These are phyloP conservation scores for Talaromyces sp. DNA, from an alignment of 2,329 filamentous ascomycete species.

Conservation along the genomic window DNA sequence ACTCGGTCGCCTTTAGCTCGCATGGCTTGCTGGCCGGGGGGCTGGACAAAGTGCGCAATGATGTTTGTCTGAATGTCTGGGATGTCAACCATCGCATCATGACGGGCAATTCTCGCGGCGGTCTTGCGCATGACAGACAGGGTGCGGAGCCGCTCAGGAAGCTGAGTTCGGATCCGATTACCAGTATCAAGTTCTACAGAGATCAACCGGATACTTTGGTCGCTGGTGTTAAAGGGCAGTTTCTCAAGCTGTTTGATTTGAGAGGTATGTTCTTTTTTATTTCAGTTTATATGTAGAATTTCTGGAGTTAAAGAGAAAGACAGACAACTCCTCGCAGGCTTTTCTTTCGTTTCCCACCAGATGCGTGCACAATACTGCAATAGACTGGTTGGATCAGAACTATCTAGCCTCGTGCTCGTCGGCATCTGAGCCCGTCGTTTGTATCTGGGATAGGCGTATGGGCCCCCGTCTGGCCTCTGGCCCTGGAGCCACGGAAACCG, in stretches of 20 bases:
- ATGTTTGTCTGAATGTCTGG: slow-evolving; percentile 61
- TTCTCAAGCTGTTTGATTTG: slow-evolving; percentile 58
- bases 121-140: slow-evolving; percentile 21
- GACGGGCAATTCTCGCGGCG: slow-evolving; percentile 26
- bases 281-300: background rate
- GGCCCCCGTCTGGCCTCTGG: slow-evolving; percentile 33
- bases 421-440: slow-evolving; percentile 52
- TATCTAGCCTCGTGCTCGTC: slow-evolving; percentile 57
- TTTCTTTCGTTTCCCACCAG: slow-evolving; percentile 49
- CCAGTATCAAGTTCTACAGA: slow-evolving; percentile 60
- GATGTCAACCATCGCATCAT: slow-evolving; percentile 49
- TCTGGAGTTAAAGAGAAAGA: slow-evolving; percentile 5
- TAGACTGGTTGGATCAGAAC: slow-evolving; percentile 60
- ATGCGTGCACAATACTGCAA: slow-evolving; percentile 59
- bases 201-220: slow-evolving; percentile 57
- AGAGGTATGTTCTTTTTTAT: slow-evolving; percentile 40
- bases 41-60: slow-evolving; percentile 58
- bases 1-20: slow-evolving; percentile 57
- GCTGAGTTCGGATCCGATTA: slow-evolving; percentile 57
- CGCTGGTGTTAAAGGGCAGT: slow-evolving; percentile 56
- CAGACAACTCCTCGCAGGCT: slow-evolving; percentile 33
- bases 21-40: slow-evolving; percentile 56
- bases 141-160: slow-evolving; percentile 50
- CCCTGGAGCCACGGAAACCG: slow-evolving; percentile 27
- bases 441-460: slow-evolving; percentile 58